Conservation (phyloP, 1,284 basidiomycete genomes). For the Apiotrichum montevideense region DNA sequence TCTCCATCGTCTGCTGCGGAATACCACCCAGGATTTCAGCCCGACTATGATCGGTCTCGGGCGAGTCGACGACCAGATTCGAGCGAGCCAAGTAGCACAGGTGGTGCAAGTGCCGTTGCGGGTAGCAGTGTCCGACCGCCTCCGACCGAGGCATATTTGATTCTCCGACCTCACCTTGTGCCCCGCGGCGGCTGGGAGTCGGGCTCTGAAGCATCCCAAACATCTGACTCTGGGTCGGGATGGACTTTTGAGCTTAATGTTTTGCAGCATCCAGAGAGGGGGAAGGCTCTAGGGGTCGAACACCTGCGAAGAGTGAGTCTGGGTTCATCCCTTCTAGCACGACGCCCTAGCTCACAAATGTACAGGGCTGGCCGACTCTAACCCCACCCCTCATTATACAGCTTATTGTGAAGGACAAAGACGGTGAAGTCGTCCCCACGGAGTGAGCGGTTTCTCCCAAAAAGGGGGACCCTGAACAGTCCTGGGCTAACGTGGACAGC, state of each 20-base stretch:
- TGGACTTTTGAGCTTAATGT: conserved; percentile 15
- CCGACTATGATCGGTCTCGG: conserved; percentile 12
- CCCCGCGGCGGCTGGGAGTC: conserved; percentile 13
- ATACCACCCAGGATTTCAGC: conserved; percentile 15
- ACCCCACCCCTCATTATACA: conserved; percentile 17
- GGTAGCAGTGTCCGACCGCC: conserved; percentile 11
- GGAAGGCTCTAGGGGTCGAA: conserved; percentile 17
- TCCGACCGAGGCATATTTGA: conserved; percentile 14
- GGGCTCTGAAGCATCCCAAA: not conserved
- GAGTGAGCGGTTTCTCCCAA: conserved; percentile 8
- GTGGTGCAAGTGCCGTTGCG: conserved; percentile 6
- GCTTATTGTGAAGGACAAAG: conserved; percentile 13
- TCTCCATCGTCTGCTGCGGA: not conserved
- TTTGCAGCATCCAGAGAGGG: conserved; percentile 14
- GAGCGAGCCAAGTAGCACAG: conserved; percentile 2
- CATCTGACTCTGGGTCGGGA: conserved; percentile 1
- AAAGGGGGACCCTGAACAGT: too few species aligned
- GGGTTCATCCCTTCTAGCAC: not conserved
- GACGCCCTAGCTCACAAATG: not conserved
- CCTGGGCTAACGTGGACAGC: conserved; percentile 2
- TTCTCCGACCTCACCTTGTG: conserved; percentile 14
- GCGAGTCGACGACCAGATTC: not conserved
- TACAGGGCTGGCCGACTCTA: conserved; percentile 17
- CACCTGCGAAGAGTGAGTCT: conserved; percentile 13
- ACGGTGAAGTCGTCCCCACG: conserved; percentile 10